Evolutionary conservation across 139 green algal species (phyloP), one percentile per base, ranked within the genome.

Genomic region (Volvox africanus): DNA sequence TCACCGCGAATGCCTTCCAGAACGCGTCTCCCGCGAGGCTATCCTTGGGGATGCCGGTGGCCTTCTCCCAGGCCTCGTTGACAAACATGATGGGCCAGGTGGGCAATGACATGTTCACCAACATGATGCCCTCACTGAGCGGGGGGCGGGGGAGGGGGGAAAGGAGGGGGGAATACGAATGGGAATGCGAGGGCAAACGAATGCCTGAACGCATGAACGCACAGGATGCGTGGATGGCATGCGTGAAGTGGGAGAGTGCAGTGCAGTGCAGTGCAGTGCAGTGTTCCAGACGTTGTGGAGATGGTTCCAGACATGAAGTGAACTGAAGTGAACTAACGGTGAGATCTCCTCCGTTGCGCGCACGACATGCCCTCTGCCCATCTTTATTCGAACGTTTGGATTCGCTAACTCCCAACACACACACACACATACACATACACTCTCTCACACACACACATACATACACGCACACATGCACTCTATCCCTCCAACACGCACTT

Each of bases 101-200:
- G 11, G 61, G 62, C 32, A 91, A 67, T 22, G 91, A 93, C 65
- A 95, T 90, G 88, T 98, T 95, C 68, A 96, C 86, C 67, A 99
- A 81, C 86, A 98, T 93, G 82, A 98, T 96, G 65, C 94, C 97
- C 91, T 98, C 97, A 67, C 91, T 95, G 87, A n/a, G 89, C 9
- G 44, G 28, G 3, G 67, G 37, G 44, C n/a, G 73, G 61, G 21
- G 65, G 30, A n/a, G 67, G 89, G 24, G 37, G 61, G 3, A n/a
- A n/a, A n/a, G 65, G 86, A 50, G 55, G 75, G 35, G 22, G 67
- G 33, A 32, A 77, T 32, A 24, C 22, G 19, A 67, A 67, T 26
- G 78, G 5, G 44, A 55, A 55, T 55, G 9, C 9, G 9, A 55
- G 9, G 5, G 5, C 44, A 9, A 55, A 55, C 44, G 44, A n/a